These are phyloP conservation scores for Paecilomyces formosus DNA, from an alignment of 2,329 filamentous ascomycete genomes.

Conservation along the genomic window DNA sequence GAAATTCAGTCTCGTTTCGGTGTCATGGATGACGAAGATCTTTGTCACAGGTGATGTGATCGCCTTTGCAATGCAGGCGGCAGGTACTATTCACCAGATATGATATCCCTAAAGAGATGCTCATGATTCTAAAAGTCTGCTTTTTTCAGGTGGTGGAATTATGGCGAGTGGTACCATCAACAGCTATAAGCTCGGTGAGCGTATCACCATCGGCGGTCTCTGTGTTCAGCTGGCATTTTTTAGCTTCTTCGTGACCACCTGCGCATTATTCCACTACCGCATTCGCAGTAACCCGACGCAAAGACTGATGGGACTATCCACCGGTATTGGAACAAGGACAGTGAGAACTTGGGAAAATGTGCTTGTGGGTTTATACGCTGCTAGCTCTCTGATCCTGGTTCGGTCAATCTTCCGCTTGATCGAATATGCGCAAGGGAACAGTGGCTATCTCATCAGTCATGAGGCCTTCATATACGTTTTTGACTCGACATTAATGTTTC, in stretches of 20 bases:
- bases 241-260: constrained; percentile 9
- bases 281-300: constrained; percentile 1
- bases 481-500: constrained; percentile 12
- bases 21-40: constrained; percentile 11
- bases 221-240: constrained; percentile 13
- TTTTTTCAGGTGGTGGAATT: constrained; percentile 9
- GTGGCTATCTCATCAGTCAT: constrained; percentile 9
- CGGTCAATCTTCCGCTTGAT: constrained; percentile 13
- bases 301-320: not conserved
- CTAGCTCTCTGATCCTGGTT: constrained; percentile 9
- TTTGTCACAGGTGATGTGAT: constrained; percentile 13
- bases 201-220: constrained; percentile 11
- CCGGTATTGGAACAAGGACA: too few relatives aligned
- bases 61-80: constrained; percentile 11
- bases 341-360: not conserved
- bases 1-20: constrained; percentile 5
- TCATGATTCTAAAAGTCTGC: not conserved
- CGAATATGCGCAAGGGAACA: constrained; percentile 11
- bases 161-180: constrained; percentile 7
- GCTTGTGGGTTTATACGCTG: constrained; percentile 1
- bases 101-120: not conserved
- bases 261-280: constrained; percentile 9
- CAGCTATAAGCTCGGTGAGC: constrained; percentile 4
- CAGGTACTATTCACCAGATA: constrained; percentile 1
- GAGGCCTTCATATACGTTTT: constrained; percentile 15